Conservation (phyloP, 305 asterid species). For the Fraxinus baroniana region DNA sequence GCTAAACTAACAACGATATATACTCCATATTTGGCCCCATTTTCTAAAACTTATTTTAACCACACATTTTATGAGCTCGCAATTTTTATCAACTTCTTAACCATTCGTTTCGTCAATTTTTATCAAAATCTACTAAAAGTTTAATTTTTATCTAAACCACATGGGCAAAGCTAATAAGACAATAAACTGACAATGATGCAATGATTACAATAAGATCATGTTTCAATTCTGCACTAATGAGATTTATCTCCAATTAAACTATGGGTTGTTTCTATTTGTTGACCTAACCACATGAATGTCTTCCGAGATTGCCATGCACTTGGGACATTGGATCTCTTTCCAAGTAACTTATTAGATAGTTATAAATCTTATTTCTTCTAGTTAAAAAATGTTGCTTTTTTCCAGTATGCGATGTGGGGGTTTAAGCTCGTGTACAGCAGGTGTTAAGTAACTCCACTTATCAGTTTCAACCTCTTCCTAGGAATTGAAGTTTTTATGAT, state of each 20-base stretch:
- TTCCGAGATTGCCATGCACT: background rate
- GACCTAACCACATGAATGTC: background rate
- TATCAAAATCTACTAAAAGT: too few species aligned
- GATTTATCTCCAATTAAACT: background rate
- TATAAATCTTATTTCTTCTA: background rate
- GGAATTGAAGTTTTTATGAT: background rate
- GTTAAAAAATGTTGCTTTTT: background rate
- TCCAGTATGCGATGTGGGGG: background rate
- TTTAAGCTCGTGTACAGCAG: background rate
- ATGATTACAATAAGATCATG: background rate
- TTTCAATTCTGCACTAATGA: background rate
- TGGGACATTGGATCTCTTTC: background rate
- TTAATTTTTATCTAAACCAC: too few species aligned
- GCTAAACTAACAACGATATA: background rate
- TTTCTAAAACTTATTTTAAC: too few species aligned
- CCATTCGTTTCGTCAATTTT: too few species aligned
- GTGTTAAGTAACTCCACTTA: background rate
- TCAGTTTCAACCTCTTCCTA: background rate
- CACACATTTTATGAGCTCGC: too few species aligned
- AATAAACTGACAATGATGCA: background rate
- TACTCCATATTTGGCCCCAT: too few species aligned
- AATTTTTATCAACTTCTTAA: background rate
- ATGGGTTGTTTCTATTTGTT: background rate
- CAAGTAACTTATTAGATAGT: background rate
- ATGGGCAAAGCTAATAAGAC: background rate